A percentile compares a stretch with the other conserved stretches of the same genome.
Conservation (phyloP, 116 monocot species). For the Phalaenopsis hybrid region DNA sequence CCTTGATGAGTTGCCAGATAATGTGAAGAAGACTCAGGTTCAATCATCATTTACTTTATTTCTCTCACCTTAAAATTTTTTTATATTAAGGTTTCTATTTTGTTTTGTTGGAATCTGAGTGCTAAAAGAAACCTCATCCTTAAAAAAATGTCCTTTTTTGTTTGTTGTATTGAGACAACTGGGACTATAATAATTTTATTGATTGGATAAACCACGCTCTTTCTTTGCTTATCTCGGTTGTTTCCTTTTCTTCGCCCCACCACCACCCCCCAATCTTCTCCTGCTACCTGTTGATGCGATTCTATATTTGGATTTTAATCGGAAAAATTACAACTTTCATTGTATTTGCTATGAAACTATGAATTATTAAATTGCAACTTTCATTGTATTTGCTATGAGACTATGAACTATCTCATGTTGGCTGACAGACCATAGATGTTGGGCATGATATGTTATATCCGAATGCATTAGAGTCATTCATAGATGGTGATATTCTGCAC, state of each 20-base stretch:
- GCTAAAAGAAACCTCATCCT: neutral
- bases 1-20: slow-evolving; percentile 11
- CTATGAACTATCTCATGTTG: neutral
- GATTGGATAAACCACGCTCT: neutral
- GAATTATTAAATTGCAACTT: neutral
- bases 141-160: neutral
- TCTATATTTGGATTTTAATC: no score
- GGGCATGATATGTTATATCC: neutral
- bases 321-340: neutral
- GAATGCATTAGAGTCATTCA: neutral
- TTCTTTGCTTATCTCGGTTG: neutral
- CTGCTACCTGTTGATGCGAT: no score
- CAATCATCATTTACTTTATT: neutral
- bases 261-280: no score
- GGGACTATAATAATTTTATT: neutral
- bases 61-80: neutral
- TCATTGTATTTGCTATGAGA: neutral
- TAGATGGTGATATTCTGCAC: neutral
- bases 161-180: neutral
- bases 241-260: no score
- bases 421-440: neutral
- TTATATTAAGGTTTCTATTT: neutral
- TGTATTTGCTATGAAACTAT: no score
- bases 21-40: slow-evolving; percentile 36
- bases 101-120: neutral